These are phyloP conservation scores for Sequoia sempervirens DNA, from an alignment of 75 land plant species.

Conservation along the genomic window DNA sequence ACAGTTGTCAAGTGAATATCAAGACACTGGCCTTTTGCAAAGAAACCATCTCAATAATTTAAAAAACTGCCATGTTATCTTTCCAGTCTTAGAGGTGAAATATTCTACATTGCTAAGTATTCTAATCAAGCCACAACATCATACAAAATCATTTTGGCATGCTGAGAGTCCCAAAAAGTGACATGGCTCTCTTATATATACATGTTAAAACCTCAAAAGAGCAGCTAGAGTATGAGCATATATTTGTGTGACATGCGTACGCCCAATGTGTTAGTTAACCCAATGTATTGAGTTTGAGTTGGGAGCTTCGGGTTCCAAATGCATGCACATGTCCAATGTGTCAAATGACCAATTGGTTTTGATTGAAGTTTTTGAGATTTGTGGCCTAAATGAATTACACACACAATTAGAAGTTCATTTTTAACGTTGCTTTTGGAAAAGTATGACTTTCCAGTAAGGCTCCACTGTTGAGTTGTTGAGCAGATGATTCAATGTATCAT, in stretches of 20 bases:
- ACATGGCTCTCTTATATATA: not conserved
- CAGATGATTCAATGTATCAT: not conserved
- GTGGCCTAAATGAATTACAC: too few species aligned
- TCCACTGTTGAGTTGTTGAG: not conserved
- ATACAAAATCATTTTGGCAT: not conserved
- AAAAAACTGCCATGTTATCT: not conserved
- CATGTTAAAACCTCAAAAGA: not conserved
- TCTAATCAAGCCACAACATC: not conserved
- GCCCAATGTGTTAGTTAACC: not conserved
- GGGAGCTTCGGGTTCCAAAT: not conserved
- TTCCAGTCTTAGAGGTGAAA: not conserved
- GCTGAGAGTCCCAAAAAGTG: not conserved
- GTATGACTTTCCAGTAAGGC: not conserved
- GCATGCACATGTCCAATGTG: not conserved
- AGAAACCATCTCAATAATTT: not conserved
- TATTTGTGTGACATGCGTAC: not conserved
- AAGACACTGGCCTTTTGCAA: not conserved
- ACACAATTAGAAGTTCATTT: too few species aligned
- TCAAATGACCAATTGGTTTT: not conserved
- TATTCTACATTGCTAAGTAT: not conserved
- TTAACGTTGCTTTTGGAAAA: not conserved
- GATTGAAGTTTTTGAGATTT: not conserved
- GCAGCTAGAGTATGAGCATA: not conserved
- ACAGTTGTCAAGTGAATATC: not conserved
- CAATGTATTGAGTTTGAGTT: too few species aligned